Conservation (phyloP, 2,329 filamentous ascomycete genomes). For the Delphinella strobiligena region DNA sequence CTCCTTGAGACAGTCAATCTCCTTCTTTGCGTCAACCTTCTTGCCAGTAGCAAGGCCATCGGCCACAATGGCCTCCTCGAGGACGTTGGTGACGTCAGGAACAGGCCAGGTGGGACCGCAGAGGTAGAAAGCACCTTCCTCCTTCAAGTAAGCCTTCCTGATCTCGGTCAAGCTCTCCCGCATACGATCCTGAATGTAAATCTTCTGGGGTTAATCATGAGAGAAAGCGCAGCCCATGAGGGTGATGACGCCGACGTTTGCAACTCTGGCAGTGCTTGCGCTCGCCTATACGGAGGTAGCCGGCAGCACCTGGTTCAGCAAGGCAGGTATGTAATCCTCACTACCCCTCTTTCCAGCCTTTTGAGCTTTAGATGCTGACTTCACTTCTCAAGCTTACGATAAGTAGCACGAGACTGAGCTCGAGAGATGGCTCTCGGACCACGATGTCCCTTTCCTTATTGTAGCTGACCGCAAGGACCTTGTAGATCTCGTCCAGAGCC, state of each 20-base stretch:
- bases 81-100: constrained; percentile 84
- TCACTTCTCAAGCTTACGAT: constrained; percentile 90
- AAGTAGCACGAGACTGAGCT: constrained; percentile 98
- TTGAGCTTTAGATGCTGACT: too few relatives aligned
- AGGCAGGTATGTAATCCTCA: constrained; percentile 59
- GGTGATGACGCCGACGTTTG: constrained; percentile 92
- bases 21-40: constrained; percentile 76
- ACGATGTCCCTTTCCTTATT: constrained; percentile 82
- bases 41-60: constrained; percentile 59
- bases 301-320: constrained; percentile 80
- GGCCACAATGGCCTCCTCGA: constrained; percentile 78
- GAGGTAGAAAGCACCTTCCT: constrained; percentile 90
- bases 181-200: constrained; percentile 99
- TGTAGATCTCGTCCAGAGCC: constrained; percentile 76
- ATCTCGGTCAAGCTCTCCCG: constrained; percentile 74
- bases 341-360: too few relatives aligned
- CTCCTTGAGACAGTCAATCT: constrained; percentile 97
- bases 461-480: constrained; percentile 87
- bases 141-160: constrained; percentile 69
- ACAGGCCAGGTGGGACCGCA: constrained; percentile 98
- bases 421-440: constrained; percentile 89
- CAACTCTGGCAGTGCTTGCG: too few relatives aligned
- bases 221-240: constrained; percentile 89
- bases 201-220: constrained; percentile 93
- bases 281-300: too few relatives aligned